phyloP scores from a whole-genome alignment of 2,329 filamentous ascomycete species.

The Celoporthe dispersa region DNA sequence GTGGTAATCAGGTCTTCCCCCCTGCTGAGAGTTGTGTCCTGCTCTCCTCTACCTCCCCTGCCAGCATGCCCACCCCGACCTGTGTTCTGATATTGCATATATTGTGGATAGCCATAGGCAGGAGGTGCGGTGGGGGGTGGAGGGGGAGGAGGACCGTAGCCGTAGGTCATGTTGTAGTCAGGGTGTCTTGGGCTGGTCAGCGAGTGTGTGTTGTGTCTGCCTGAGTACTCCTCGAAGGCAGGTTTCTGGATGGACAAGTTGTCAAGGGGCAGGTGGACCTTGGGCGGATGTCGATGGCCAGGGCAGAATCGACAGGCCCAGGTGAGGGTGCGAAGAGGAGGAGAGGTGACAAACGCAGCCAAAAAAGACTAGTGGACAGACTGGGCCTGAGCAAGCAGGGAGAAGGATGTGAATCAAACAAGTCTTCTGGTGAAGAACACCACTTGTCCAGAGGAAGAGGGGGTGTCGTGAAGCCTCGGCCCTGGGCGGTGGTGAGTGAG shows the following conservation, averaged over 20 bases:
- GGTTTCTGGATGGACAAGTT: neutral
- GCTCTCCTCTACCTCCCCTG: slow-evolving; percentile 46
- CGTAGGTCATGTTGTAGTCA: slow-evolving; percentile 51
- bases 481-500: neutral
- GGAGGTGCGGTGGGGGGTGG: slow-evolving; percentile 42
- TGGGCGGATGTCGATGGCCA: neutral
- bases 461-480: neutral
- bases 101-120: slow-evolving; percentile 41
- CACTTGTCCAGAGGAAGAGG: slow-evolving; percentile 22
- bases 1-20: slow-evolving; percentile 47
- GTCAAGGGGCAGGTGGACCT: neutral
- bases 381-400: neutral
- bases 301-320: neutral
- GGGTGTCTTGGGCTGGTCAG: neutral
- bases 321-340: neutral
- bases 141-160: slow-evolving; percentile 59
- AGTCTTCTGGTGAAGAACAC: slow-evolving; percentile 2
- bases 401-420: neutral
- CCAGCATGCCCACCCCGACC: slow-evolving; percentile 45
- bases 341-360: neutral
- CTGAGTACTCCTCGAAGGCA: neutral
- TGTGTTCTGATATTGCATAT: slow-evolving; percentile 45
- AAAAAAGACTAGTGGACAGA: neutral
- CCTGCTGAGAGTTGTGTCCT: slow-evolving; percentile 41
- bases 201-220: neutral